Evolutionary conservation across 2,329 filamentous ascomycete genomes (phyloP).

Genomic region (Cladosporium sp.): DNA sequence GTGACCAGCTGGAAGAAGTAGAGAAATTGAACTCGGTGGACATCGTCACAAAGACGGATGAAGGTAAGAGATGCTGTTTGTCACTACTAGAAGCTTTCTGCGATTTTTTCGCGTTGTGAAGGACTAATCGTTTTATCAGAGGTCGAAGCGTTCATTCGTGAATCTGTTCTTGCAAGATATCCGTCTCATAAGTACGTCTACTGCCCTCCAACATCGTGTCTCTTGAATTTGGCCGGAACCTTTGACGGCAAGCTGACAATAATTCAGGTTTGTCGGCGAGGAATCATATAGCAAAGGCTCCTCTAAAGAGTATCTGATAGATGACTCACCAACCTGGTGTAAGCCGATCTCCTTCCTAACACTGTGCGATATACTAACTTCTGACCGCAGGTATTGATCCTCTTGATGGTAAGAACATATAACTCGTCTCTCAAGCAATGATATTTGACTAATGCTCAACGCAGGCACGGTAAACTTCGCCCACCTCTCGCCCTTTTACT

Average conservation of each 20-base stretch:
- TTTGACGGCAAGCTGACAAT: no score
- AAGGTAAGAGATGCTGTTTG: conserved; percentile 46
- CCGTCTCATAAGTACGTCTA: conserved; percentile 60
- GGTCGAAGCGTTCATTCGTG: conserved; percentile 67
- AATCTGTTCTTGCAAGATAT: conserved; percentile 55
- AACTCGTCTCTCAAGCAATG: not conserved
- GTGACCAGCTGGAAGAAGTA: conserved; percentile 38
- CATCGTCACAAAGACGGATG: conserved; percentile 72
- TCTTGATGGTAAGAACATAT: conserved; percentile 54
- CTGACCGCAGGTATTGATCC: conserved; percentile 54
- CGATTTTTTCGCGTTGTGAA: not conserved
- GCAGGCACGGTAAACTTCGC: conserved; percentile 72
- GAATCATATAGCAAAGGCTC: conserved; percentile 68
- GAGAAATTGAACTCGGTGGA: conserved; percentile 76
- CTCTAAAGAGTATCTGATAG: conserved; percentile 65
- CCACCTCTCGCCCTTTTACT: conserved; percentile 77
- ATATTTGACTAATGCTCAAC: not conserved
- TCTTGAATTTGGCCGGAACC: no score
- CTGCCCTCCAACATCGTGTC: not conserved
- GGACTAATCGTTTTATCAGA: no score
- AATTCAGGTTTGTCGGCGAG: conserved; percentile 67
- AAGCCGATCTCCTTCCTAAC: not conserved
- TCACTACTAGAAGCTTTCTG: no score
- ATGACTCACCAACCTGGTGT: conserved; percentile 64
- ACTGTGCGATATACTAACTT: not conserved